Percentiles rank a stretch among this genome's conserved stretches.
Conservation (phyloP, 768 basidiomycete genomes). For the Infundibulicybe gibba region DNA sequence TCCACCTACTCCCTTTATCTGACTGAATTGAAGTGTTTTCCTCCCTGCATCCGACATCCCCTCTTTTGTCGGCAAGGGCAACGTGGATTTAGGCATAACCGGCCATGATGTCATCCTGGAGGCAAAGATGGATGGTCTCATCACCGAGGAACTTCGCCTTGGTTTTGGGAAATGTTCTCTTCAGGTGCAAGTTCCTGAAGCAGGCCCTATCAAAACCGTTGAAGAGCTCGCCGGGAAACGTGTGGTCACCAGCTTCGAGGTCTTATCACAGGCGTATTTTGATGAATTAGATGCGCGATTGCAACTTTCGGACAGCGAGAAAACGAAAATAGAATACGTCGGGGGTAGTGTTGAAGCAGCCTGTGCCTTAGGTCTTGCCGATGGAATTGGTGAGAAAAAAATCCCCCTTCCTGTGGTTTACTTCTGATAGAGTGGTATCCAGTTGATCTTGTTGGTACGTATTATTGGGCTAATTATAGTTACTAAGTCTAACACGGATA, state of each 20-base stretch:
- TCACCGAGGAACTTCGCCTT: constrained; percentile 78
- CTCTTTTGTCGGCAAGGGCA: constrained; percentile 96
- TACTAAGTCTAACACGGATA: not conserved
- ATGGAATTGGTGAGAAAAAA: constrained; percentile 81
- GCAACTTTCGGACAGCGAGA: constrained; percentile 46
- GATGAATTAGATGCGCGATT: constrained; percentile 52
- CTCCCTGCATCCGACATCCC: constrained; percentile 97
- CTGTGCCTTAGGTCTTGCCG: constrained; percentile 92
- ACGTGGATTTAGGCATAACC: constrained; percentile 95
- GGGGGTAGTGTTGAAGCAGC: constrained; percentile 99
- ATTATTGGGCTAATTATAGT: not conserved
- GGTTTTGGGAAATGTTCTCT: constrained; percentile 91
- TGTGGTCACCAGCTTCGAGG: constrained; percentile 93
- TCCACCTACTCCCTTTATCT: not conserved
- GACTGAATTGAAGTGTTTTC: constrained; percentile 67
- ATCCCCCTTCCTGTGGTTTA: constrained; percentile 3
- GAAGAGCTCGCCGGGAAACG: constrained; percentile 87
- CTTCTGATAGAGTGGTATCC: constrained; percentile 2
- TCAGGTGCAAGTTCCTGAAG: constrained; percentile 89
- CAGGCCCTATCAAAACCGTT: constrained; percentile 59
- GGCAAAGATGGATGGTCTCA: constrained; percentile 71
- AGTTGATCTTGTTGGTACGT: constrained; percentile 95
- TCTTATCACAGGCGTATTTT: constrained; percentile 82
- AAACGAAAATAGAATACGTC: constrained; percentile 89
- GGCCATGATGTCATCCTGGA: constrained; percentile 98